Evolutionary conservation across 306 rosid species (phyloP).

Genomic region (Citrullus amarus): DNA sequence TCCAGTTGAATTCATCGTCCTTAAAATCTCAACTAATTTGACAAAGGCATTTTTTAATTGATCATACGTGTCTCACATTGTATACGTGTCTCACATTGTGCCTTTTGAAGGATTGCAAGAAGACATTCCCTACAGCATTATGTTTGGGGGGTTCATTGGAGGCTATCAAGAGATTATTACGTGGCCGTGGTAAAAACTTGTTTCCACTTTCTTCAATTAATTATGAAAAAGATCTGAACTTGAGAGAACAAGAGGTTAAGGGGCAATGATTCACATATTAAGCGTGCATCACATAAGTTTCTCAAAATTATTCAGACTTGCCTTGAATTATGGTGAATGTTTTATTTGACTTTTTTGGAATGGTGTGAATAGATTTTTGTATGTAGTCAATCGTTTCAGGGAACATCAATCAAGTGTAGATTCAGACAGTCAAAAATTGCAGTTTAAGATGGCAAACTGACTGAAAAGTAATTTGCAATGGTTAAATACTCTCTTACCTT

Average conservation of each 20-base stretch:
- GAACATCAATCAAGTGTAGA: neutral
- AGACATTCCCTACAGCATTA: slow-evolving; percentile 70
- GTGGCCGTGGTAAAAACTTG: slow-evolving; percentile 33
- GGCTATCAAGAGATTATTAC: slow-evolving; percentile 44
- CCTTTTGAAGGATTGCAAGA: slow-evolving; percentile 60
- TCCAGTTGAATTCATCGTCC: neutral
- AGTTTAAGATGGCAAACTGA: neutral
- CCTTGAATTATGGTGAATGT: neutral
- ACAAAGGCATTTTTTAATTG: neutral
- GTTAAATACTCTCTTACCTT: neutral
- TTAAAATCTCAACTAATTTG: neutral
- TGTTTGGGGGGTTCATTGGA: slow-evolving; percentile 79
- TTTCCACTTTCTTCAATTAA: neutral
- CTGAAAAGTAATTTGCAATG: neutral
- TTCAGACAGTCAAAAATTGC: neutral
- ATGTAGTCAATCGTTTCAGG: neutral
- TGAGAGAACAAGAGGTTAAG: neutral
- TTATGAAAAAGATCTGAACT: neutral
- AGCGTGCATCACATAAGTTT: neutral
- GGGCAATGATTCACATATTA: neutral
- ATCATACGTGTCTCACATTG: neutral
- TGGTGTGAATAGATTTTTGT: neutral
- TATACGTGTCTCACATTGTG: neutral
- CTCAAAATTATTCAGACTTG: neutral
- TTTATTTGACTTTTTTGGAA: neutral